Evolutionary conservation across 73 alveolate genomes (phyloP), one percentile per base, ranked within the genome.

Genomic region (Diophrys appendiculata): DNA sequence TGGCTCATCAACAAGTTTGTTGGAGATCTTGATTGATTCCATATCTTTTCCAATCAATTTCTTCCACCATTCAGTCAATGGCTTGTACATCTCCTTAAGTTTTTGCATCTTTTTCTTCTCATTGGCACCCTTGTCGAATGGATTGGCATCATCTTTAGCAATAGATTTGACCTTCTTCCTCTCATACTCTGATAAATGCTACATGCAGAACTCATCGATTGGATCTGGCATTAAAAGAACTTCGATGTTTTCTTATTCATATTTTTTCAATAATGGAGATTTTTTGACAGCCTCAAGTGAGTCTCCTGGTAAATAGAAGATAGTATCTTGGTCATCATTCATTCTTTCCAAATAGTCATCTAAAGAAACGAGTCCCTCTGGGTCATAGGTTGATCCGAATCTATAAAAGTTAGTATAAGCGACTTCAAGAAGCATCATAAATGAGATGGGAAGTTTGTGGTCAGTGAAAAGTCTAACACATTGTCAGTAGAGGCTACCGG

Each of bases 281-380:
- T 94, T 91, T 81, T 84, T 88, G 53, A 93, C 89, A 13, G 98
- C 92, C 22, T 95, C 98, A 78, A 86, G 89, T 76, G 95, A 97
- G 65, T 96, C 99, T 53, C 99, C 99, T 54, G 99, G 98, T 18
- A 97, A 84, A 91, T 82, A 98, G 88, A 94, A 96, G 88, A 98
- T 98, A 76, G 96, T 93, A 87, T 98, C 99, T 90, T 98, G 97
- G 86, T 97, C 98, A 29, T 94, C 95, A 91, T 94, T 92, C 94
- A 95, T 96, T 81, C 99, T 92, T 74, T 92, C 80, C 82, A 98
- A 90, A 91, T 98, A 98, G 72, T 98, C 99, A 82, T 98, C 99
- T 32, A 98, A 91, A 34, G 98, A 86, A 68, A 99, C 94, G 85
- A 94, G 91, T 73, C 89, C 91, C 85, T 97, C 98, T 28, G 93